A percentile compares a stretch with the other conserved stretches of the same genome.
Conservation (phyloP, 306 rosid species). For the Lagenaria siceraria region DNA sequence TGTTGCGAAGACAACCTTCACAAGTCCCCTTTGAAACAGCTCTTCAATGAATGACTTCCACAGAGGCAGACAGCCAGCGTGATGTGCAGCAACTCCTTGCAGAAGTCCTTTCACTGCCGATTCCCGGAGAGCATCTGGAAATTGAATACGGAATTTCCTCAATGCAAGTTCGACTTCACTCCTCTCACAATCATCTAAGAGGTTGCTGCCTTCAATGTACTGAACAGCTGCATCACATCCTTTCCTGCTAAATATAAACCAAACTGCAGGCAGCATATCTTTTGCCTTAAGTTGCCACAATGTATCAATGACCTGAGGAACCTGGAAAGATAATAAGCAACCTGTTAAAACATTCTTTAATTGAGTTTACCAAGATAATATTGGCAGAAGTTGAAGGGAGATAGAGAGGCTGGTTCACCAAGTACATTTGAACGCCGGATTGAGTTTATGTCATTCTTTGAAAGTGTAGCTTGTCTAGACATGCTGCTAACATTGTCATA, state of each 20-base stretch:
- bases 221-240: slow-evolving; percentile 96
- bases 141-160: slow-evolving; percentile 72
- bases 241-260: slow-evolving; percentile 99
- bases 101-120: slow-evolving; percentile 66
- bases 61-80: slow-evolving; percentile 93
- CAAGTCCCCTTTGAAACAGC: slow-evolving; percentile 84
- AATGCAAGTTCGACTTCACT: slow-evolving; percentile 83
- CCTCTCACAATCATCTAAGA: slow-evolving; percentile 69
- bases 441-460: slow-evolving; percentile 68
- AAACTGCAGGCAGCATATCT: slow-evolving; percentile 91
- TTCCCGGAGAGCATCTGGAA: slow-evolving; percentile 94
- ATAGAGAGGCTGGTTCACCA: slow-evolving; percentile 2
- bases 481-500: slow-evolving; percentile 44
- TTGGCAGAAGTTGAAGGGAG: not conserved
- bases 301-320: slow-evolving; percentile 80
- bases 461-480: slow-evolving; percentile 52
- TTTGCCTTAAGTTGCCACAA: slow-evolving; percentile 68
- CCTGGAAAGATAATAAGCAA: slow-evolving; percentile 29
- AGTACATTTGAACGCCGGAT: slow-evolving; percentile 64
- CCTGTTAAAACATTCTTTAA: not conserved
- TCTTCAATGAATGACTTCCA: slow-evolving; percentile 96
- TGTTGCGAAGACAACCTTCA: slow-evolving; percentile 93
- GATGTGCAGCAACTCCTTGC: slow-evolving; percentile 94
- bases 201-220: slow-evolving; percentile 61
- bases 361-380: not conserved